Percentiles rank a stretch among this genome's conserved stretches.
These are phyloP conservation scores for Citeromyces matritensis DNA, from an alignment of 805 yeast species.

Conservation along the genomic window DNA sequence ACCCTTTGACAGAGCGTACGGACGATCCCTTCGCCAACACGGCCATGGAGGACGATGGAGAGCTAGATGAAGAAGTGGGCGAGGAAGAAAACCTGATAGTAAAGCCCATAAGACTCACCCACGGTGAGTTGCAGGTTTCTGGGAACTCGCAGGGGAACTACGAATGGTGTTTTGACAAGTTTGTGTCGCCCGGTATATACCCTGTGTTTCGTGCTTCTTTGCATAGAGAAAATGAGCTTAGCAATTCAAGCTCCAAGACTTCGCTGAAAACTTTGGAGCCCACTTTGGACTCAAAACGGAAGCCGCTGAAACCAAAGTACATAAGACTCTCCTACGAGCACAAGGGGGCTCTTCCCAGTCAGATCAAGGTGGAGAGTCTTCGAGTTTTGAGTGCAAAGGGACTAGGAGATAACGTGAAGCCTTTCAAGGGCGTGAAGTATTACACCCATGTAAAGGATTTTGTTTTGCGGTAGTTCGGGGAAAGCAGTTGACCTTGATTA, in stretches of 20 bases:
- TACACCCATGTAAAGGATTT: too few species aligned
- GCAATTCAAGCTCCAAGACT: too few species aligned
- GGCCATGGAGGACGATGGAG: slow-evolving; percentile 1
- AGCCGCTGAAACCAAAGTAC: slow-evolving; percentile 20
- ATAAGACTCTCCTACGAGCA: slow-evolving; percentile 36
- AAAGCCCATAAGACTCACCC: slow-evolving; percentile 48
- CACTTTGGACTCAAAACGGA: neutral
- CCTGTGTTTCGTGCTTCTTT: slow-evolving; percentile 56
- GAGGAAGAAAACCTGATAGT: slow-evolving; percentile 18
- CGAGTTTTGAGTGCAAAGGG: slow-evolving; percentile 45
- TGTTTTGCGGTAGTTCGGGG: too few species aligned
- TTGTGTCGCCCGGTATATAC: slow-evolving; percentile 43
- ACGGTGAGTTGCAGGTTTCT: slow-evolving; percentile 56
- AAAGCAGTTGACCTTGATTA: too few species aligned
- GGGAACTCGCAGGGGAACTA: slow-evolving; percentile 29
- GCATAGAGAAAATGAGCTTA: neutral
- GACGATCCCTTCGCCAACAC: slow-evolving; percentile 5
- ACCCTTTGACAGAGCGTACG: slow-evolving; percentile 6
- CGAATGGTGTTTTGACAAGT: slow-evolving; percentile 57
- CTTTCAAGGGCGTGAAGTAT: slow-evolving; percentile 87
- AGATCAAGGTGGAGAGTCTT: slow-evolving; percentile 51
- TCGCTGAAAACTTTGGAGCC: neutral
- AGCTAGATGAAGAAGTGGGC: slow-evolving; percentile 4
- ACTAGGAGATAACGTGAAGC: slow-evolving; percentile 44
- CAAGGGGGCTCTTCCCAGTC: slow-evolving; percentile 65